These are phyloP conservation scores for Quercus glauca DNA, from an alignment of 306 rosid genomes.

Conservation along the genomic window DNA sequence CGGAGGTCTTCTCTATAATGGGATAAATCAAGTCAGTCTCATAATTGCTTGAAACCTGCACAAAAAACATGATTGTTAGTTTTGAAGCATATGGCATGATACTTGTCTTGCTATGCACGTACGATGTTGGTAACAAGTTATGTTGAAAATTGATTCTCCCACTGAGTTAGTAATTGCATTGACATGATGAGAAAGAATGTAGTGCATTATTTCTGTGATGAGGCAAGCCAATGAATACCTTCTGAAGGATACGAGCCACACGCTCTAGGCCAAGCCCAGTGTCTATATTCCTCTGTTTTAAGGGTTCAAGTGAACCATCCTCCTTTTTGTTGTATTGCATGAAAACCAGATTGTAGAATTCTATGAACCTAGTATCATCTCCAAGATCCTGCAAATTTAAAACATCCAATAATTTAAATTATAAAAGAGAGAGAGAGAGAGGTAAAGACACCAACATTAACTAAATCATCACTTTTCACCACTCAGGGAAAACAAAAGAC, in stretches of 20 bases:
- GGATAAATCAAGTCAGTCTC: slow-evolving; percentile 97
- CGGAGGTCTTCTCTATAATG: slow-evolving; percentile 72
- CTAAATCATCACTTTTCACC: slow-evolving; percentile 17
- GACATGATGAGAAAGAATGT: neutral
- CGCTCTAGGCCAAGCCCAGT: slow-evolving; percentile 98
- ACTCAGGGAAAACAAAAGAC: slow-evolving; percentile 16
- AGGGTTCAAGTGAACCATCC: slow-evolving; percentile 81
- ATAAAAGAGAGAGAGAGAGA: neutral
- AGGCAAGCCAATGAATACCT: slow-evolving; percentile 44
- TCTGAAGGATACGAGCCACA: slow-evolving; percentile 89
- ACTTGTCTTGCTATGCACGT: neutral
- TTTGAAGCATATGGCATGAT: slow-evolving; percentile 19
- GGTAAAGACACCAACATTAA: neutral
- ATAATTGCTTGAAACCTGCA: slow-evolving; percentile 91
- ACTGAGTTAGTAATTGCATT: neutral
- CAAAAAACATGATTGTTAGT: slow-evolving; percentile 23
- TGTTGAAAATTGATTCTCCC: neutral
- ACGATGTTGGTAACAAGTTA: neutral
- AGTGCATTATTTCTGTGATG: slow-evolving; percentile 1
- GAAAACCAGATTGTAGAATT: slow-evolving; percentile 90
- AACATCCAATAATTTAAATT: slow-evolving; percentile 2
- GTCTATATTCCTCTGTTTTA: slow-evolving; percentile 89
- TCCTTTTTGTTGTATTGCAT: slow-evolving; percentile 93
- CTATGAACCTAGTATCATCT: slow-evolving; percentile 84
- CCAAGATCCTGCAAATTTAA: slow-evolving; percentile 67